A percentile compares a stretch with the other conserved stretches of the same genome.
phyloP scores from a whole-genome alignment of 768 basidiomycete genomes.

The Termitomyces sp. region DNA sequence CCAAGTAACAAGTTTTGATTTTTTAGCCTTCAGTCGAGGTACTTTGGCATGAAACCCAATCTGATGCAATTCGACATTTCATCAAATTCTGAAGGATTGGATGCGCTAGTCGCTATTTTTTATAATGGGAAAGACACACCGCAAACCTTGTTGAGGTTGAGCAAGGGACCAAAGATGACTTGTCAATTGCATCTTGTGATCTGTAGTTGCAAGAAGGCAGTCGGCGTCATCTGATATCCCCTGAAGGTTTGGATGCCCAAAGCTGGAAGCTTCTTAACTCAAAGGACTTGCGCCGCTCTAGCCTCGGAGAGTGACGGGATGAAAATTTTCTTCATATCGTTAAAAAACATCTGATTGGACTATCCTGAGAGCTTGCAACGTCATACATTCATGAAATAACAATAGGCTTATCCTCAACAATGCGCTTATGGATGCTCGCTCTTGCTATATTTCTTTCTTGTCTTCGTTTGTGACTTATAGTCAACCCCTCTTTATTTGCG shows the following conservation, averaged over 20 bases:
- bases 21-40: neutral
- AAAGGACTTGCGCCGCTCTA: neutral
- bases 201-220: neutral
- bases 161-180: too few relatives aligned
- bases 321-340: neutral
- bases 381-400: too few relatives aligned
- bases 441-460: constrained; percentile 45
- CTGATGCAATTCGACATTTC: neutral
- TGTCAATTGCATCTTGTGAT: neutral
- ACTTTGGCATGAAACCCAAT: neutral
- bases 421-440: constrained; percentile 18
- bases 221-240: neutral
- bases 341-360: neutral
- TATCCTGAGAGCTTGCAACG: neutral
- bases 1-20: neutral
- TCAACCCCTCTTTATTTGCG: constrained; percentile 1
- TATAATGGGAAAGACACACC: too few relatives aligned
- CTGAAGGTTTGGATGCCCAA: neutral
- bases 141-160: neutral
- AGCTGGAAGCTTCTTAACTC: neutral
- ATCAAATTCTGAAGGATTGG: neutral
- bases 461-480: neutral
- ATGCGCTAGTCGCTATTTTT: neutral
- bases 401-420: neutral
- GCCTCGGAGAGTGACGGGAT: neutral